Evolutionary conservation across 2,329 filamentous ascomycete species (phyloP), one percentile per base, ranked within the genome.

Genomic region (Aspergillus flavus): DNA sequence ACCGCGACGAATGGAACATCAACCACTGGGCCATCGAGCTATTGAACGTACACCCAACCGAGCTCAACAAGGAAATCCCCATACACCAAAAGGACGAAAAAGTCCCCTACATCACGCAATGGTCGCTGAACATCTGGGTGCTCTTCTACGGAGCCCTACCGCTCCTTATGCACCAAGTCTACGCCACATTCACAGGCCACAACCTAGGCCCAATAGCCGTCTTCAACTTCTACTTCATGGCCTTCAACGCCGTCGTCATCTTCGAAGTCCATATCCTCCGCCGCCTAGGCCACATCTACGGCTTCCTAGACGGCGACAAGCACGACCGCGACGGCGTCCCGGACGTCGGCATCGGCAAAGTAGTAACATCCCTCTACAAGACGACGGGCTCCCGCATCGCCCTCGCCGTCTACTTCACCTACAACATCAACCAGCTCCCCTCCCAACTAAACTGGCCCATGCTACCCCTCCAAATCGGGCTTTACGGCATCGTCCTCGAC

Each of bases 21-120:
- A 56, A 66, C 52, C 72, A 74, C 64, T 70, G 70, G 68, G 58
- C 68, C 30, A 52, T 74, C 9, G 70, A 74, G 19, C 14, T 66
- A 19, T 61, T 72, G 11, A 72, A 73, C 45, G 68, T 63, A 41
- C 65, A 74, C 45, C 71, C 70, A 4, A 66, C 64, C 28, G 69
- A 67, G 11, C 58, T 73, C 7, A 57, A 70, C 58, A 68, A 71
- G 54, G 70, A 70, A 23, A 54, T 74, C 19, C 61, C 63, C 1
- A 43, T 58, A 2, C 55, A 58, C 36, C 14, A 34, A 21, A 61
- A 58, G 32, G 12, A 26, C 6, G 46, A 36, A 16, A 63, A 63
- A 48, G 21, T 63, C n/a, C 63, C 61, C 50, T 64, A 59, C 58
- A 48, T 63, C 34, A 53, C 63, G 2, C 57, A 65, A n/a, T 58